Evolutionary conservation across 345 rosid genomes (phyloP).

Genomic region (Noccaea bulbosa): DNA sequence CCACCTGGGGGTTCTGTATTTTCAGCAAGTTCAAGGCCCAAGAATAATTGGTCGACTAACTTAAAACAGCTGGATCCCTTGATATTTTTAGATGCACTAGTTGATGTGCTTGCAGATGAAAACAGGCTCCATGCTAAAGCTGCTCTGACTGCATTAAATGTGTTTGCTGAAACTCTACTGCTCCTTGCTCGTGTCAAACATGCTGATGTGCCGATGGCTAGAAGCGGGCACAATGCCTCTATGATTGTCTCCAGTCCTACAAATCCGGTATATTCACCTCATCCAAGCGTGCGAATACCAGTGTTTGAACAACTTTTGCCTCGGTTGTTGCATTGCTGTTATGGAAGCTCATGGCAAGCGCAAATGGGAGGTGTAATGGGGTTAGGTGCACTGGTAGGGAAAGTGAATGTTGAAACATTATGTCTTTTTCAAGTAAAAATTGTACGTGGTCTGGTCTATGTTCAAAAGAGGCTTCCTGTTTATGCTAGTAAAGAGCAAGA

Average conservation of each 20-base stretch:
- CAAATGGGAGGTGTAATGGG: slow-evolving; percentile 99
- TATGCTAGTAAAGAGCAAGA: slow-evolving; percentile 96
- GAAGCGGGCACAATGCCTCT: slow-evolving; percentile 85
- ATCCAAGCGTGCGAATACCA: slow-evolving; percentile 83
- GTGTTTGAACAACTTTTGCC: slow-evolving; percentile 98
- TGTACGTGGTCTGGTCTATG: slow-evolving; percentile 86
- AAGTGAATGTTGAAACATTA: slow-evolving; percentile 89
- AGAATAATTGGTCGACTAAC: slow-evolving; percentile 52
- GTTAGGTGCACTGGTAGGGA: slow-evolving; percentile 91
- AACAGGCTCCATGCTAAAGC: slow-evolving; percentile 90
- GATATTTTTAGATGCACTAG: slow-evolving; percentile 87
- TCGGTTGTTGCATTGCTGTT: slow-evolving; percentile 95
- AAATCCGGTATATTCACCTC: slow-evolving; percentile 94
- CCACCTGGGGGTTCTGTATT: slow-evolving; percentile 54
- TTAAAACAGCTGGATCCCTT: slow-evolving; percentile 89
- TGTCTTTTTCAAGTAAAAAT: slow-evolving; percentile 83
- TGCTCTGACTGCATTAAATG: slow-evolving; percentile 76
- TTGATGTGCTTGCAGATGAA: slow-evolving; percentile 90
- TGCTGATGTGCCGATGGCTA: slow-evolving; percentile 73
- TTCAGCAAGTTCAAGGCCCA: slow-evolving; percentile 70
- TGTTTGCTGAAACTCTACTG: slow-evolving; percentile 85
- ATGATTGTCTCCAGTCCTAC: slow-evolving; percentile 98
- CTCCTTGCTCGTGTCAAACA: slow-evolving; percentile 90
- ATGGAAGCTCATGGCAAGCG: slow-evolving; percentile 95
- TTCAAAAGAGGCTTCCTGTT: slow-evolving; percentile 88